These are phyloP conservation scores for Microdochium paspali DNA, from an alignment of 2,329 filamentous ascomycete genomes.

Conservation along the genomic window DNA sequence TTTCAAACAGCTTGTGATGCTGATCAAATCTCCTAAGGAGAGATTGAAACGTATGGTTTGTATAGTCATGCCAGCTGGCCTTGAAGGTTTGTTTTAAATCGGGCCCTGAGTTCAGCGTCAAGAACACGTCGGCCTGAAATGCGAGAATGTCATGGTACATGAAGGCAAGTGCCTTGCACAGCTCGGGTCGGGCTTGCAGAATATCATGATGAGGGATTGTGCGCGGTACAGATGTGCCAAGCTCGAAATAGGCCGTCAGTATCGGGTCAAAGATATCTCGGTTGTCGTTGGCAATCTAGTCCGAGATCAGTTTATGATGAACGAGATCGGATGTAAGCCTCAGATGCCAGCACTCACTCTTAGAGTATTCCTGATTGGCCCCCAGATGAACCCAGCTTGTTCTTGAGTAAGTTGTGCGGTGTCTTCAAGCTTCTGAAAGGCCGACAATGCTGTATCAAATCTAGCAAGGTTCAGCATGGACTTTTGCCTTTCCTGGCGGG, in stretches of 20 bases:
- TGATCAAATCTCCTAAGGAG: slow-evolving; percentile 2
- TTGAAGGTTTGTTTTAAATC: slow-evolving; percentile 7
- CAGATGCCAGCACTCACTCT: too few species aligned
- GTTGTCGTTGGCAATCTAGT: slow-evolving; percentile 7
- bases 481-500: slow-evolving; percentile 12
- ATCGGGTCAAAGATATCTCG: slow-evolving; percentile 6
- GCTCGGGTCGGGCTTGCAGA: slow-evolving; percentile 6
- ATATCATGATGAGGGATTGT: slow-evolving; percentile 4
- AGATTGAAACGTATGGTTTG: slow-evolving; percentile 1
- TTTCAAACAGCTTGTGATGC: slow-evolving; percentile 4
- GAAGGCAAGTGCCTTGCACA: slow-evolving; percentile 9
- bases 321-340: too few species aligned
- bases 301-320: background rate
- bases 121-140: slow-evolving; percentile 9
- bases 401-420: slow-evolving; percentile 2
- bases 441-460: slow-evolving; percentile 12
- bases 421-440: slow-evolving; percentile 9
- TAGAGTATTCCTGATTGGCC: slow-evolving; percentile 15
- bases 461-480: slow-evolving; percentile 17
- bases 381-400: slow-evolving; percentile 16
- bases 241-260: slow-evolving; percentile 9
- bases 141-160: slow-evolving; percentile 13
- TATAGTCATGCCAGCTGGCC: slow-evolving; percentile 7
- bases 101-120: slow-evolving; percentile 4
- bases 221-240: slow-evolving; percentile 9